Conservation (phyloP, 2,329 filamentous ascomycete species). For the Arthrobotrys iridis region DNA sequence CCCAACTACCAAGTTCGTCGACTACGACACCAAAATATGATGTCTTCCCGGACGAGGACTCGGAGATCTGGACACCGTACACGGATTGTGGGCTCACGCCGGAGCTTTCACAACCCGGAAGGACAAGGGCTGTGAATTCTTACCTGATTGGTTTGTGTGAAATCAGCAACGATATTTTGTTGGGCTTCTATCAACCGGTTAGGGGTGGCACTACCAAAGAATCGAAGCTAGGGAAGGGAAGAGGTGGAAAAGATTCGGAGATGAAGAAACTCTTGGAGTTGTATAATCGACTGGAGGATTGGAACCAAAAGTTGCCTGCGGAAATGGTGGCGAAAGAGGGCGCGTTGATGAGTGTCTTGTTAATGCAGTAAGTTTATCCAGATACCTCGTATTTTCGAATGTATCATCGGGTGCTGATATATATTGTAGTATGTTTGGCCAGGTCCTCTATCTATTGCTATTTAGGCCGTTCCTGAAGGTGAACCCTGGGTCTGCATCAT, state of each 20-base stretch:
- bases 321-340: constrained; percentile 92
- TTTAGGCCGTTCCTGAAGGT: constrained; percentile 94
- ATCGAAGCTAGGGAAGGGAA: constrained; percentile 59
- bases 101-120: constrained; percentile 78
- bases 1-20: constrained; percentile 81
- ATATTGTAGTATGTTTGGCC: constrained; percentile 86
- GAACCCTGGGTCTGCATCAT: constrained; percentile 77
- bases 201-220: constrained; percentile 66
- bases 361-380: constrained; percentile 79
- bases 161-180: constrained; percentile 89
- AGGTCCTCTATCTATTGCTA: constrained; percentile 92
- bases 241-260: constrained; percentile 77
- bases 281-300: constrained; percentile 87
- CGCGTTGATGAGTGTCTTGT: constrained; percentile 81
- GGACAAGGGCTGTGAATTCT: constrained; percentile 81
- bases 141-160: constrained; percentile 87
- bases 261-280: constrained; percentile 92
- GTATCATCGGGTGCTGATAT: background rate
- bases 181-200: constrained; percentile 88
- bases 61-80: constrained; percentile 85
- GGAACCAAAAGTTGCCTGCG: constrained; percentile 82
- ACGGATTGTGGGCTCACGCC: constrained; percentile 82
- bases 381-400: background rate
- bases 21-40: constrained; percentile 89
- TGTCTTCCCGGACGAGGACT: constrained; percentile 88